These are phyloP conservation scores for Aspergillus leporis DNA, from an alignment of 495 filamentous ascomycete species.

Conservation along the genomic window DNA sequence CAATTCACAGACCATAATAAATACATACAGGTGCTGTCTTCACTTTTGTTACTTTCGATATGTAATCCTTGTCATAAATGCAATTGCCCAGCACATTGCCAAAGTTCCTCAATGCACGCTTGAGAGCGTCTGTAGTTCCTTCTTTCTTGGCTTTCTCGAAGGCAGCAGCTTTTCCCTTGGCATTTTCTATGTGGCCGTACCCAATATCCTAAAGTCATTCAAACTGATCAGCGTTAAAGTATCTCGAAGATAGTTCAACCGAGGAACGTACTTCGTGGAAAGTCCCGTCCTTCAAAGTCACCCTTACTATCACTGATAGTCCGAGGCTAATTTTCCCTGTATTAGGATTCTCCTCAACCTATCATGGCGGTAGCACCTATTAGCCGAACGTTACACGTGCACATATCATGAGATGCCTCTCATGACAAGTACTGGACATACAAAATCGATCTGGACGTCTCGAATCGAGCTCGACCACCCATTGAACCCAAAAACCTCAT, in stretches of 20 bases:
- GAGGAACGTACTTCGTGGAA: conserved; percentile 69
- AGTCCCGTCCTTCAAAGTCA: conserved; percentile 87
- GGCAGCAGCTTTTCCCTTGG: conserved; percentile 87
- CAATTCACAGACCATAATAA: not conserved
- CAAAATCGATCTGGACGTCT: conserved; percentile 88
- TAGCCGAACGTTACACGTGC: conserved; percentile 19
- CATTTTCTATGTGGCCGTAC: conserved; percentile 93
- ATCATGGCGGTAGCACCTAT: conserved; percentile 12
- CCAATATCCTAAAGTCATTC: conserved; percentile 69
- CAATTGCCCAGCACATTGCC: conserved; percentile 97
- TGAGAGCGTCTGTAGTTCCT: conserved; percentile 90
- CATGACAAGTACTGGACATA: conserved; percentile 36
- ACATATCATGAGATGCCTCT: no score
- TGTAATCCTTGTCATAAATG: conserved; percentile 93
- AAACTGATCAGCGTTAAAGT: conserved; percentile 7
- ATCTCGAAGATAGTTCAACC: not conserved
- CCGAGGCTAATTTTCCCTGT: conserved; percentile 76
- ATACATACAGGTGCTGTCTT: conserved; percentile 61
- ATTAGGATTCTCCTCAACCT: conserved; percentile 63
- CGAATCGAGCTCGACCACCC: conserved; percentile 93
- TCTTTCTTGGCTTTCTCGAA: conserved; percentile 99
- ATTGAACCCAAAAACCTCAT: conserved; percentile 98
- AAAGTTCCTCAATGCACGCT: conserved; percentile 86
- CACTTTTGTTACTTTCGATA: conserved; percentile 79
- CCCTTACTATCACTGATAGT: conserved; percentile 81